A percentile compares a stretch with the other conserved stretches of the same genome.
These are phyloP conservation scores for Ceratobasidium sp. DNA, from an alignment of 1,284 basidiomycete genomes.

Conservation along the genomic window DNA sequence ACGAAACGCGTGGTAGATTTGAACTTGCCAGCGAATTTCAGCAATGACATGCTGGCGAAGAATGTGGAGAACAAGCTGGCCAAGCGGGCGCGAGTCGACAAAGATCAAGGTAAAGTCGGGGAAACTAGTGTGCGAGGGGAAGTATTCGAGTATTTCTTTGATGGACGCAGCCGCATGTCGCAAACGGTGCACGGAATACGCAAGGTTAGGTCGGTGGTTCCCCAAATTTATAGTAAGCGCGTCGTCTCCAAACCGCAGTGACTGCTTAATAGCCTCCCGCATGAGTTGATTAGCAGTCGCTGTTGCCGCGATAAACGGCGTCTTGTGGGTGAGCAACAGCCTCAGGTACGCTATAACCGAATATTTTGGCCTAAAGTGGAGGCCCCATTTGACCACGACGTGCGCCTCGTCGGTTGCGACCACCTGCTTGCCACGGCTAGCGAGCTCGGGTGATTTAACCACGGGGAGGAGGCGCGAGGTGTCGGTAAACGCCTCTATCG, in stretches of 20 bases:
- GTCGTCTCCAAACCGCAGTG: not conserved
- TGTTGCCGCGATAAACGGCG: not conserved
- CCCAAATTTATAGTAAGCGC: not conserved
- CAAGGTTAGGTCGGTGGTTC: not conserved
- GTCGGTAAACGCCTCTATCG: constrained; percentile 18
- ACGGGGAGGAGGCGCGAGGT: constrained; percentile 2
- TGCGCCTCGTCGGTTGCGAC: constrained; percentile 27
- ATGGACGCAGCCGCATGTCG: not conserved
- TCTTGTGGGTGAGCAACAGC: not conserved
- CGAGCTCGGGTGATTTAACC: constrained; percentile 4
- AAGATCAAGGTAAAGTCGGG: not conserved
- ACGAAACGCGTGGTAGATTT: not conserved
- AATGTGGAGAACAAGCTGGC: not conserved
- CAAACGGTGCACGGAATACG: not conserved
- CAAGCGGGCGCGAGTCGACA: constrained; percentile 8
- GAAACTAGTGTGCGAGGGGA: not conserved
- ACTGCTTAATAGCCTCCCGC: not conserved
- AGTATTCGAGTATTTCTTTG: not conserved
- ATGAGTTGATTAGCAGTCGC: constrained; percentile 1
- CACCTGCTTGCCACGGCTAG: not conserved
- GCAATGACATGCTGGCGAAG: not conserved
- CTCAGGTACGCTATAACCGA: constrained; percentile 1
- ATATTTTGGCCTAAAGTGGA: constrained; percentile 2
- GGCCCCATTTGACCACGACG: constrained; percentile 18
- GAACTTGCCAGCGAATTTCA: not conserved